phyloP scores from a whole-genome alignment of 2,329 filamentous ascomycete species.

The Calonectria crousiana region DNA sequence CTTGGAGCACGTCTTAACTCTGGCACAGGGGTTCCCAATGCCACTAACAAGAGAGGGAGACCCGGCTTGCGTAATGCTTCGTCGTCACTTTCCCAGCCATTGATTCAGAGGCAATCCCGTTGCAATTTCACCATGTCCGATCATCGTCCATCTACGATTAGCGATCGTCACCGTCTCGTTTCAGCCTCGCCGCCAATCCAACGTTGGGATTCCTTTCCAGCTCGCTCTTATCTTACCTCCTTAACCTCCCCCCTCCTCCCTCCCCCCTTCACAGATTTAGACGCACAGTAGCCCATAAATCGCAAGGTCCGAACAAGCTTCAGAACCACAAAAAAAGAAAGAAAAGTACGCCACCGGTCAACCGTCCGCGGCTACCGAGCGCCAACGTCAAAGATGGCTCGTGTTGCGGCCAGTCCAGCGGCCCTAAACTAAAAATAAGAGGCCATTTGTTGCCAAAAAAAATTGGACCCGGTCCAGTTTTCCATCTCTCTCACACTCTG shows the following conservation, averaged over 20 bases:
- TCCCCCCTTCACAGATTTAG: background rate
- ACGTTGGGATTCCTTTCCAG: background rate
- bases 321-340: background rate
- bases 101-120: slow-evolving; percentile 1
- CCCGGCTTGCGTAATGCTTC: slow-evolving; percentile 40
- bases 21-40: background rate
- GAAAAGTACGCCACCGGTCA: background rate
- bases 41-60: slow-evolving; percentile 4
- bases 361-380: slow-evolving; percentile 1
- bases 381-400: slow-evolving; percentile 12
- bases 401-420: background rate
- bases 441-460: slow-evolving; percentile 20
- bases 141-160: slow-evolving; percentile 3
- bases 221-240: background rate
- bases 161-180: background rate
- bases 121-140: slow-evolving; percentile 4
- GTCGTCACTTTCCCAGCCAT: slow-evolving; percentile 17
- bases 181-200: background rate
- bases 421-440: slow-evolving; percentile 20
- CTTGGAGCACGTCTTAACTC: background rate
- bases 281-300: background rate
- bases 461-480: slow-evolving; percentile 19
- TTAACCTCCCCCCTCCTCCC: too few relatives aligned
- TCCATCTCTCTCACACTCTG: slow-evolving; percentile 13
- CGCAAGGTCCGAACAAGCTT: background rate